These are phyloP conservation scores for Cyclotella kingstonii DNA, from an alignment of 108 stramenopile species.

Conservation along the genomic window DNA sequence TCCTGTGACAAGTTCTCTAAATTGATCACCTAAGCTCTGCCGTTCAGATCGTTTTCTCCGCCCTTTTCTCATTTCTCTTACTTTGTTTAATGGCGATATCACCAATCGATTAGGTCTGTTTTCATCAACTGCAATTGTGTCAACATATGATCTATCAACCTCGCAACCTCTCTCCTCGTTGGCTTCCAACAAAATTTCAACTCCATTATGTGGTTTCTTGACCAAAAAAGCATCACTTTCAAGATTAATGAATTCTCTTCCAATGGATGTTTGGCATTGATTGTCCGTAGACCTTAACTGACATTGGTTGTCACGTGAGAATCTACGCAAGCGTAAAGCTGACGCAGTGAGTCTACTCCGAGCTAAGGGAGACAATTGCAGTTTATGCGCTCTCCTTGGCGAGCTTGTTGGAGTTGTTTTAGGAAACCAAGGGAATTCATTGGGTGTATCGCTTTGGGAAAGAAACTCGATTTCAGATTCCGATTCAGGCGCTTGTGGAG, in stretches of 20 bases:
- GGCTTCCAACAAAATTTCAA: too few relatives aligned
- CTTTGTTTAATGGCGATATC: background rate
- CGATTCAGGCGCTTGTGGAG: too few relatives aligned
- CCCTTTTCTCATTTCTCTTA: background rate
- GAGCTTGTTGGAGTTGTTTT: constrained; percentile 12
- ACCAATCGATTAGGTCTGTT: background rate
- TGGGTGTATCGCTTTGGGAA: constrained; percentile 2
- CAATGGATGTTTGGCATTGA: too few relatives aligned
- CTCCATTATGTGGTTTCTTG: too few relatives aligned
- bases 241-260: too few relatives aligned
- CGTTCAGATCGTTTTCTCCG: constrained; percentile 28
- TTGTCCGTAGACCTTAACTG: too few relatives aligned
- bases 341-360: constrained; percentile 41
- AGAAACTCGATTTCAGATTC: background rate
- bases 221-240: too few relatives aligned
- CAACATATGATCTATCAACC: too few relatives aligned
- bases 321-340: constrained; percentile 30
- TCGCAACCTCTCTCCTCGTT: too few relatives aligned
- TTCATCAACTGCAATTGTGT: background rate
- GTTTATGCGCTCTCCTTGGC: background rate
- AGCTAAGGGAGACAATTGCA: constrained; percentile 21
- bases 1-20: constrained; percentile 47
- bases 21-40: constrained; percentile 38
- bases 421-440: constrained; percentile 7
- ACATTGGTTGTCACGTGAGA: constrained; percentile 42